These are phyloP conservation scores for Trypanosomatidae sp. DNA, from an alignment of 208 protist genomes.

Conservation along the genomic window DNA sequence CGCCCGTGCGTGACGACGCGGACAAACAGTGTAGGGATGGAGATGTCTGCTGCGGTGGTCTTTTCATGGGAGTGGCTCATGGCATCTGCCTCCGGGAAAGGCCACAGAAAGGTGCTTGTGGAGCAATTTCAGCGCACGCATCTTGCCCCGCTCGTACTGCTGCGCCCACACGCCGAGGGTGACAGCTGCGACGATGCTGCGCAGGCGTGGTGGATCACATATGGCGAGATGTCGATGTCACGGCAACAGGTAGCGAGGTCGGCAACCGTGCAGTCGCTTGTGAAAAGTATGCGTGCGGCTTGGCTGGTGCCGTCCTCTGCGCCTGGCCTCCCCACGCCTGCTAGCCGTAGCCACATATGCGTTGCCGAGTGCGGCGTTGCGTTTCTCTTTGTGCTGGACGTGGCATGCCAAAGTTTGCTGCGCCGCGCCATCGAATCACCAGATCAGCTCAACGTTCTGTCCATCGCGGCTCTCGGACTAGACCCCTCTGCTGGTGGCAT, in stretches of 20 bases:
- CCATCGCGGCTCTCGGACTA: conserved; percentile 52
- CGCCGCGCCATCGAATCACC: conserved; percentile 31
- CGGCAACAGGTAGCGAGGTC: not conserved
- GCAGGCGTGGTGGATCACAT: not conserved
- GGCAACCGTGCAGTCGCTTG: not conserved
- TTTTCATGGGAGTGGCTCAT: conserved; percentile 1
- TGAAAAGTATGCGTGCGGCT: conserved; percentile 3
- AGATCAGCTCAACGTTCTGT: conserved; percentile 50
- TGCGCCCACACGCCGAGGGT: not conserved
- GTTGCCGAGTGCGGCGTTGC: conserved; percentile 10
- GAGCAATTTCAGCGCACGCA: not conserved
- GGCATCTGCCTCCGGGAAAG: not conserved
- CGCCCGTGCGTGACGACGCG: conserved; percentile 22
- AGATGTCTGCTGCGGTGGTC: not conserved
- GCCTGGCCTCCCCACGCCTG: not conserved
- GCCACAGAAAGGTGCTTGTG: not conserved
- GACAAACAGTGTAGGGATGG: conserved; percentile 12
- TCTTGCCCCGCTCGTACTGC: conserved; percentile 6
- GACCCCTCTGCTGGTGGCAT: conserved; percentile 52
- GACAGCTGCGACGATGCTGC: not conserved
- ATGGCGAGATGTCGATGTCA: not conserved
- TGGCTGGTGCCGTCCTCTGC: not conserved
- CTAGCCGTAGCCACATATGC: not conserved
- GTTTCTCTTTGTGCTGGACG: conserved; percentile 43
- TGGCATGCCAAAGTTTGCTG: conserved; percentile 41